A percentile compares a stretch with the other conserved stretches of the same genome.
These are phyloP conservation scores for Adansonia grandidieri DNA, from an alignment of 441 rosid genomes.

Conservation along the genomic window DNA sequence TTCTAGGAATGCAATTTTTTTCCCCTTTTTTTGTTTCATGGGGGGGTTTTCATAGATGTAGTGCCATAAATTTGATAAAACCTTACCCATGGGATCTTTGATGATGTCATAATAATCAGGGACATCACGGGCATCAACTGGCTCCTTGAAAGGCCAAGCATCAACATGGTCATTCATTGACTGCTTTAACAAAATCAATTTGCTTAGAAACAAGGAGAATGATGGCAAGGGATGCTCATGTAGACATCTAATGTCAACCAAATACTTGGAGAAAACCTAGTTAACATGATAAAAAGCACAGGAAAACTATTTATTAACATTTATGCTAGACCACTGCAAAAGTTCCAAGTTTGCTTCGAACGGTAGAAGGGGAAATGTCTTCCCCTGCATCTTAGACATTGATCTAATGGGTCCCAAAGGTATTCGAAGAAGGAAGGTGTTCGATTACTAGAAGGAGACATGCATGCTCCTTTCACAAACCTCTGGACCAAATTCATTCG, in stretches of 20 bases:
- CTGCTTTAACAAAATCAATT: slow-evolving; percentile 47
- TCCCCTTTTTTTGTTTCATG: too few relatives aligned
- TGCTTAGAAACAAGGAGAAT: slow-evolving; percentile 24
- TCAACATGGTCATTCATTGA: slow-evolving; percentile 90
- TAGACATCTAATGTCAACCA: slow-evolving; percentile 8
- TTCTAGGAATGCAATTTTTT: neutral
- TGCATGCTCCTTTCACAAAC: slow-evolving; percentile 2
- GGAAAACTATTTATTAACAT: neutral
- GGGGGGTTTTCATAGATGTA: too few relatives aligned
- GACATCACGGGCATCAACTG: slow-evolving; percentile 92
- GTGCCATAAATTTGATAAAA: slow-evolving; percentile 14
- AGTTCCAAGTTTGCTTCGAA: neutral
- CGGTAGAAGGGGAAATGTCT: neutral
- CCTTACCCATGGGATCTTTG: slow-evolving; percentile 98
- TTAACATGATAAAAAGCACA: neutral
- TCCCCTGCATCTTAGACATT: slow-evolving; percentile 21
- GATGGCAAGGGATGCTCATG: neutral
- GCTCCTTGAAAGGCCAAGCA: slow-evolving; percentile 99
- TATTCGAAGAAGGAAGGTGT: neutral
- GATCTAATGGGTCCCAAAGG: neutral
- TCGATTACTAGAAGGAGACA: neutral
- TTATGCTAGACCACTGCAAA: neutral
- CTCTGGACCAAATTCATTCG: neutral
- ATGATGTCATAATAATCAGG: slow-evolving; percentile 98
- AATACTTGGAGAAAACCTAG: neutral